These are phyloP conservation scores for Fusarium sp. DNA, from an alignment of 2,329 filamentous ascomycete genomes.

Conservation along the genomic window DNA sequence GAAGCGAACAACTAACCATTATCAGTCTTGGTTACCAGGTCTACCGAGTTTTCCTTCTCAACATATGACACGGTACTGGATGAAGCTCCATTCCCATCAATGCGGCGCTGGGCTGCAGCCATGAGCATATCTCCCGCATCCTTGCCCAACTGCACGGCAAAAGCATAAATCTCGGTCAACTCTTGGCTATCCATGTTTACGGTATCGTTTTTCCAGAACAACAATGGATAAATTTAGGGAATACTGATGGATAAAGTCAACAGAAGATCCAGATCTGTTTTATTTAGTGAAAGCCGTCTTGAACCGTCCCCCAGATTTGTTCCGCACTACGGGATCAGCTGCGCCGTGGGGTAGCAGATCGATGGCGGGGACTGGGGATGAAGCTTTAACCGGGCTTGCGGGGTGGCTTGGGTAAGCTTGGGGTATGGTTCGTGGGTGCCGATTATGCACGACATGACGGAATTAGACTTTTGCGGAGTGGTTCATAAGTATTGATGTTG, in stretches of 20 bases:
- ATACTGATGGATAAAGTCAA: not conserved
- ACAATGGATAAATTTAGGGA: not conserved
- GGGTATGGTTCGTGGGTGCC: not conserved
- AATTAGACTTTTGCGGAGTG: constrained; percentile 25
- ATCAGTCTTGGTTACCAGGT: constrained; percentile 82
- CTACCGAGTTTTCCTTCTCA: constrained; percentile 81
- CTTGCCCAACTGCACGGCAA: constrained; percentile 76
- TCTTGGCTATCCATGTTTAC: constrained; percentile 56
- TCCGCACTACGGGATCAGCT: constrained; percentile 32
- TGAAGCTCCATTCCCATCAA: constrained; percentile 37
- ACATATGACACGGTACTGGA: constrained; percentile 40
- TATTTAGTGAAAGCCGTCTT: constrained; percentile 32
- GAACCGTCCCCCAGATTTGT: constrained; percentile 28
- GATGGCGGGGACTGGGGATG: constrained; percentile 28
- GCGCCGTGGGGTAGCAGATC: constrained; percentile 37
- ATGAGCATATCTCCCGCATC: constrained; percentile 76
- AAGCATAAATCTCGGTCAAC: constrained; percentile 73
- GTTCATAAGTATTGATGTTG: constrained; percentile 16
- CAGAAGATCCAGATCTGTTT: constrained; percentile 7
- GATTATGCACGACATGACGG: constrained; percentile 17
- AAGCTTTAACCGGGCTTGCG: constrained; percentile 42
- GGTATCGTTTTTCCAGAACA: constrained; percentile 17
- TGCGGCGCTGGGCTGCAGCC: constrained; percentile 60
- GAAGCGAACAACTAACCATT: constrained; percentile 61
- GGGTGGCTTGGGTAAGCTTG: constrained; percentile 4